Evolutionary conservation across 257 asterid genomes (phyloP).

Genomic region (Knoxia roxburghii): DNA sequence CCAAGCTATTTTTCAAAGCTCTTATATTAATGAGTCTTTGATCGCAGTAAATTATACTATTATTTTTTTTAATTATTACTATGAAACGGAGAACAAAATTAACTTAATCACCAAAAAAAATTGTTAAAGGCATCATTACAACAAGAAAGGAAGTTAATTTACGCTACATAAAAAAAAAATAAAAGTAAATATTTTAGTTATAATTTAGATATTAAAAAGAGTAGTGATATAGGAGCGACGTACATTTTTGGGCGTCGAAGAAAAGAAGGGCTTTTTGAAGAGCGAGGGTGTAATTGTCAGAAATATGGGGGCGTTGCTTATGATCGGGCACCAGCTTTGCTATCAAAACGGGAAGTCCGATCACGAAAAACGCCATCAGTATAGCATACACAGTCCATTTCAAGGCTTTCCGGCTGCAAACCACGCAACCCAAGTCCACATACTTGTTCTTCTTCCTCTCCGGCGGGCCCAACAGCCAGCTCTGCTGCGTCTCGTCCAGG

Average conservation of each 20-base stretch:
- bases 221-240: slow-evolving; percentile 19
- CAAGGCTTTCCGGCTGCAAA: slow-evolving; percentile 45
- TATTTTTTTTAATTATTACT: too few relatives aligned
- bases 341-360: slow-evolving; percentile 56
- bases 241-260: slow-evolving; percentile 97
- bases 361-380: slow-evolving; percentile 40
- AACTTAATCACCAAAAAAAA: too few relatives aligned
- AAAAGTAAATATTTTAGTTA: too few relatives aligned
- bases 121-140: too few relatives aligned
- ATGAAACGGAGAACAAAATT: too few relatives aligned
- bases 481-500: slow-evolving; percentile 76
- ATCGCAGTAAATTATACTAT: too few relatives aligned
- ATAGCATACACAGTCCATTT: slow-evolving; percentile 41
- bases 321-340: slow-evolving; percentile 44
- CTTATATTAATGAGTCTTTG: too few relatives aligned
- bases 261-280: slow-evolving; percentile 67
- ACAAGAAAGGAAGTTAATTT: too few relatives aligned
- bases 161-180: too few relatives aligned
- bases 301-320: slow-evolving; percentile 39
- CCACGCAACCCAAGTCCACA: slow-evolving; percentile 72
- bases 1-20: too few relatives aligned
- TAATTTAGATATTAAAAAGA: too few relatives aligned
- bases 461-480: slow-evolving; percentile 78
- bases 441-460: slow-evolving; percentile 65
- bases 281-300: slow-evolving; percentile 63